These are phyloP conservation scores for Nidularia sp. DNA, from an alignment of 768 basidiomycete genomes.

Conservation along the genomic window DNA sequence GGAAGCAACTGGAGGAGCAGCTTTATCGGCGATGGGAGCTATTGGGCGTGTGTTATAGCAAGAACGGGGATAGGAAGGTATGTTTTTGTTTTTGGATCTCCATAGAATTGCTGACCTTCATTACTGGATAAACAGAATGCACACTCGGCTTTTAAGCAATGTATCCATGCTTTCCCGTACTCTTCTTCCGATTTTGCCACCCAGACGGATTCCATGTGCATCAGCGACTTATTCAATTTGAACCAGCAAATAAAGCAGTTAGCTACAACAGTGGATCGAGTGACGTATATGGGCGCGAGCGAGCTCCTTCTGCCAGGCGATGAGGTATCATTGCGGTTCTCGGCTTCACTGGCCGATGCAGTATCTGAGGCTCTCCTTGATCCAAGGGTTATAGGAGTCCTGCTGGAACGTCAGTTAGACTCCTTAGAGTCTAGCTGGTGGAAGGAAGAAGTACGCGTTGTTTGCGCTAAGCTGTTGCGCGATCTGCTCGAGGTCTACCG, in stretches of 20 bases:
- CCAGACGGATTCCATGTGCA: slow-evolving; percentile 20
- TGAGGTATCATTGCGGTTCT: slow-evolving; percentile 39
- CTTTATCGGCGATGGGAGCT: slow-evolving; percentile 77
- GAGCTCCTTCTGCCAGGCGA: slow-evolving; percentile 56
- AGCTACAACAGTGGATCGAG: slow-evolving; percentile 54
- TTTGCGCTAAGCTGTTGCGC: slow-evolving; percentile 36
- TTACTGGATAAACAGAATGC: slow-evolving; percentile 51
- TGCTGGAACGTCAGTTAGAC: slow-evolving; percentile 61
- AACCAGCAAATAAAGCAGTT: slow-evolving; percentile 50
- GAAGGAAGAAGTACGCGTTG: slow-evolving; percentile 49
- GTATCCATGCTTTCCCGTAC: slow-evolving; percentile 55
- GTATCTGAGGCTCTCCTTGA: slow-evolving; percentile 9
- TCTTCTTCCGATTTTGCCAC: slow-evolving; percentile 30
- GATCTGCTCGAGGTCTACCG: slow-evolving; percentile 51
- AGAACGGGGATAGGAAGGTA: slow-evolving; percentile 76
- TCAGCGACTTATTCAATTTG: slow-evolving; percentile 31
- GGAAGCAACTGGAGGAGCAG: slow-evolving; percentile 61
- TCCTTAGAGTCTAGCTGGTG: slow-evolving; percentile 49
- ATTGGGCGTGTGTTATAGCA: slow-evolving; percentile 72
- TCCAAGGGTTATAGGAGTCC: slow-evolving; percentile 37
- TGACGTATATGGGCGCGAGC: slow-evolving; percentile 63
- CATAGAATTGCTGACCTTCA: neutral
- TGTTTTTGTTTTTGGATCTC: slow-evolving; percentile 10
- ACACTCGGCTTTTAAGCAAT: slow-evolving; percentile 49
- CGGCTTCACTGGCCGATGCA: slow-evolving; percentile 1